A percentile compares a stretch with the other conserved stretches of the same genome.
Evolutionary conservation across 768 basidiomycete genomes (phyloP).

Genomic region (Russula emetica): DNA sequence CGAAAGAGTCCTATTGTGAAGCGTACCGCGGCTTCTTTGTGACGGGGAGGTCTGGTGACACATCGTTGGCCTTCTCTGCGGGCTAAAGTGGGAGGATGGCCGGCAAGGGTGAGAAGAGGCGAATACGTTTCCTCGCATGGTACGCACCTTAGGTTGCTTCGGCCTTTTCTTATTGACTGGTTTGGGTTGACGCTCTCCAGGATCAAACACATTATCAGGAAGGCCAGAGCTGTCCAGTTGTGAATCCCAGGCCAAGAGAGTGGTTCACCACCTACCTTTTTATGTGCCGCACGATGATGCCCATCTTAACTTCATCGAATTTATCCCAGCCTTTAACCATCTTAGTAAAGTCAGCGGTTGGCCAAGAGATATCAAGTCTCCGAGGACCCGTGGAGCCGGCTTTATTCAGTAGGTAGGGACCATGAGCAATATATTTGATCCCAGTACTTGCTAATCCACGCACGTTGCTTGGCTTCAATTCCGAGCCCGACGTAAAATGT

Average conservation of each 20-base stretch:
- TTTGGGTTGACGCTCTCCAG: conserved; percentile 72
- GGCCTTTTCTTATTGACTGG: conserved; percentile 62
- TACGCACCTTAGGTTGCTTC: conserved; percentile 55
- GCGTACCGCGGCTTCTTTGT: conserved; percentile 29
- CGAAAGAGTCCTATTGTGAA: conserved; percentile 8
- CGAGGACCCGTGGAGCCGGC: conserved; percentile 75
- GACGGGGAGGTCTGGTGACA: conserved; percentile 26
- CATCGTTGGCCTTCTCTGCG: conserved; percentile 23
- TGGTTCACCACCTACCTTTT: conserved; percentile 54
- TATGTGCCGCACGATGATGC: conserved; percentile 89
- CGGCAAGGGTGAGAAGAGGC: not conserved
- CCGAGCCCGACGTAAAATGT: conserved; percentile 95
- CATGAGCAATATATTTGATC: conserved; percentile 19
- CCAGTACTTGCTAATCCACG: conserved; percentile 34
- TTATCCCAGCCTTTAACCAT: conserved; percentile 94
- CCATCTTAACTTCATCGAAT: conserved; percentile 89
- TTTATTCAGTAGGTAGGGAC: conserved; percentile 35
- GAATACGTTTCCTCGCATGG: not conserved
- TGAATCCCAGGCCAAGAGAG: conserved; percentile 16
- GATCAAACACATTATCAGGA: conserved; percentile 79
- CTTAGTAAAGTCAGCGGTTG: conserved; percentile 91
- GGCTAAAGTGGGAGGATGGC: conserved; percentile 9
- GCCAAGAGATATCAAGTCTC: conserved; percentile 93
- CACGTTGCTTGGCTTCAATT: conserved; percentile 88
- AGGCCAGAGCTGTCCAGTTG: conserved; percentile 52